A percentile compares a stretch with the other conserved stretches of the same genome.
These are phyloP conservation scores for Nepenthes mirabilis DNA, from an alignment of 148 eudicot species.

Conservation along the genomic window DNA sequence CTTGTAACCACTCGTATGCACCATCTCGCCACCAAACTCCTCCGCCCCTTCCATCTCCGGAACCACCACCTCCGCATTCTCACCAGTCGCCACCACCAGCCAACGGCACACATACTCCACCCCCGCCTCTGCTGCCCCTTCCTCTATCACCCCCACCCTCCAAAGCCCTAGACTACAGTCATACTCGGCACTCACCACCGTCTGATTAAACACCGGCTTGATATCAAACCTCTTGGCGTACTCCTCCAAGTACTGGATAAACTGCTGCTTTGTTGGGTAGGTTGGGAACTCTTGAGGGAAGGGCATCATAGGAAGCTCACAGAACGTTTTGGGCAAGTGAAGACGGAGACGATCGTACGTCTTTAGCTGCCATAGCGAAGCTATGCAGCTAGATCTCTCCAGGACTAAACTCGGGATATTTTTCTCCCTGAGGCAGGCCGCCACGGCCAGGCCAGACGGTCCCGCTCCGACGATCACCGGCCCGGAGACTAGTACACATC, in stretches of 20 bases:
- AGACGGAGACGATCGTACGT: conserved; percentile 58
- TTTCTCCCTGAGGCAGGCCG: conserved; percentile 42
- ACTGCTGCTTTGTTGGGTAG: conserved; percentile 53
- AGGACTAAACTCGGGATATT: conserved; percentile 41
- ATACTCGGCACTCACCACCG: conserved; percentile 34
- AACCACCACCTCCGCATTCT: conserved; percentile 69
- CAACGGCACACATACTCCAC: conserved; percentile 44
- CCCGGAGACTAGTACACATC: conserved; percentile 27
- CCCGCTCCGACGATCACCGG: conserved; percentile 69
- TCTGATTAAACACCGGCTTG: conserved; percentile 25
- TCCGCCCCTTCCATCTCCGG: conserved; percentile 55
- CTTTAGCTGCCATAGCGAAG: conserved; percentile 57
- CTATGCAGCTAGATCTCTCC: conserved; percentile 49
- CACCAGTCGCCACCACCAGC: conserved; percentile 87
- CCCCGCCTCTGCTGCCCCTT: conserved; percentile 6
- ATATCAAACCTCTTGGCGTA: conserved; percentile 38
- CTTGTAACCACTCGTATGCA: conserved; percentile 61
- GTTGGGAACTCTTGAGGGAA: conserved; percentile 49
- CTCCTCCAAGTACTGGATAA: conserved; percentile 34
- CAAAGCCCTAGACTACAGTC: conserved; percentile 42
- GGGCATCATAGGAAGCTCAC: conserved; percentile 53
- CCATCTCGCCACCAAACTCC: conserved; percentile 30
- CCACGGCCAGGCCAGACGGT: conserved; percentile 61
- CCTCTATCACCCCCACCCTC: conserved; percentile 26
- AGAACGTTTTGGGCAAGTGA: conserved; percentile 58